A percentile compares a stretch with the other conserved stretches of the same genome.
Evolutionary conservation across 306 rosid genomes (phyloP).

Genomic region (Macrotyloma uniflorum): DNA sequence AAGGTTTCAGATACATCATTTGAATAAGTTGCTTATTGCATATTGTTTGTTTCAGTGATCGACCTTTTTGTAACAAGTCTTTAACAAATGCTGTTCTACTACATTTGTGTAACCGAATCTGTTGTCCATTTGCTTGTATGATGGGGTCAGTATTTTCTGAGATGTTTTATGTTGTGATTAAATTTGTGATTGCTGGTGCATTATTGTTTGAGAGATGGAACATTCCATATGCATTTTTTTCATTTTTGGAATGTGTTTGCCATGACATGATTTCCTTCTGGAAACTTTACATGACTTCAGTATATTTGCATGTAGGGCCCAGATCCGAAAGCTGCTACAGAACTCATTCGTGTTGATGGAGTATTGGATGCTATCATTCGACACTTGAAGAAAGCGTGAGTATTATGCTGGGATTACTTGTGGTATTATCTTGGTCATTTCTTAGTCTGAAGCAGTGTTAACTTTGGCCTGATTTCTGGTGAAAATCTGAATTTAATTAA

Average conservation of each 20-base stretch:
- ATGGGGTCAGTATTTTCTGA: slow-evolving; percentile 23
- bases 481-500: no score
- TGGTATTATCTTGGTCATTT: slow-evolving; percentile 16
- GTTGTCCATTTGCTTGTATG: slow-evolving; percentile 21
- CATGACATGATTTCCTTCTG: not conserved
- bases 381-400: slow-evolving; percentile 91
- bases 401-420: slow-evolving; percentile 23
- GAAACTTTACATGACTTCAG: slow-evolving; percentile 35
- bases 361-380: slow-evolving; percentile 78
- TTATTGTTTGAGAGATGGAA: slow-evolving; percentile 23
- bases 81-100: slow-evolving; percentile 24
- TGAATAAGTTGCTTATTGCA: slow-evolving; percentile 27
- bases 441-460: not conserved
- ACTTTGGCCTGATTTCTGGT: not conserved
- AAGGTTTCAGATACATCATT: slow-evolving; percentile 64
- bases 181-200: not conserved
- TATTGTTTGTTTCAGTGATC: slow-evolving; percentile 9
- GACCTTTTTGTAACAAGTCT: not conserved
- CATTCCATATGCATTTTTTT: slow-evolving; percentile 18
- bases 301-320: slow-evolving; percentile 73
- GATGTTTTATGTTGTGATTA: slow-evolving; percentile 9
- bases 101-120: slow-evolving; percentile 16
- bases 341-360: slow-evolving; percentile 84
- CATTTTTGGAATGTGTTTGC: slow-evolving; percentile 17
- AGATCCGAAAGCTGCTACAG: slow-evolving; percentile 80